Evolutionary conservation across 169 alveolate genomes (phyloP).

Genomic region (Haemoproteus tartakovskyi): DNA sequence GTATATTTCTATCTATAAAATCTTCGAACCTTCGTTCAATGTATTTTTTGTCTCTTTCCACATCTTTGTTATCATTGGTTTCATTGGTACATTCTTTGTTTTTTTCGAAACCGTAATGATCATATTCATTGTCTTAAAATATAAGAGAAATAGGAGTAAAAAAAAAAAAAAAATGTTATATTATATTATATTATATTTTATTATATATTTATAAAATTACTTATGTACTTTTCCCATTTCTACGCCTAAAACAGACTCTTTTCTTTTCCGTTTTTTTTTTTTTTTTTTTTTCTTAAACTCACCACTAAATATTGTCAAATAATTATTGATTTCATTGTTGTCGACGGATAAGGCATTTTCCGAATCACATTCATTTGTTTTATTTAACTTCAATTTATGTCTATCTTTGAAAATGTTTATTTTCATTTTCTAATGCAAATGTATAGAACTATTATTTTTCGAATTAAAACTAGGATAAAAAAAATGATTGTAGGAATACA

Average conservation of each 20-base stretch:
- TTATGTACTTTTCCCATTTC: not conserved
- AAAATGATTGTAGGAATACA: too few relatives aligned
- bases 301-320: conserved; percentile 50
- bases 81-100: conserved; percentile 14
- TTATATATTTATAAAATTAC: not conserved
- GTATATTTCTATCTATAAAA: too few relatives aligned
- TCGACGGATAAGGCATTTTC: conserved; percentile 49
- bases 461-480: too few relatives aligned
- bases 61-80: conserved; percentile 8
- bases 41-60: conserved; percentile 32
- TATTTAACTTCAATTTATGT: conserved; percentile 39
- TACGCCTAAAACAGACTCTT: not conserved
- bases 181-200: too few relatives aligned
- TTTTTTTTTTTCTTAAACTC: not conserved
- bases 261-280: not conserved
- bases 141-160: not conserved
- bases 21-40: conserved; percentile 62
- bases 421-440: conserved; percentile 61
- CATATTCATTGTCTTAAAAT: conserved; percentile 39
- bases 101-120: conserved; percentile 60
- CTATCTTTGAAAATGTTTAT: conserved; percentile 63
- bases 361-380: conserved; percentile 17
- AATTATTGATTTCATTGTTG: conserved; percentile 37
- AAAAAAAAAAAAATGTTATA: not conserved
- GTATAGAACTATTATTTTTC: too few relatives aligned